Conservation (phyloP, 306 rosid species). For the Quercus berberidifolia region DNA sequence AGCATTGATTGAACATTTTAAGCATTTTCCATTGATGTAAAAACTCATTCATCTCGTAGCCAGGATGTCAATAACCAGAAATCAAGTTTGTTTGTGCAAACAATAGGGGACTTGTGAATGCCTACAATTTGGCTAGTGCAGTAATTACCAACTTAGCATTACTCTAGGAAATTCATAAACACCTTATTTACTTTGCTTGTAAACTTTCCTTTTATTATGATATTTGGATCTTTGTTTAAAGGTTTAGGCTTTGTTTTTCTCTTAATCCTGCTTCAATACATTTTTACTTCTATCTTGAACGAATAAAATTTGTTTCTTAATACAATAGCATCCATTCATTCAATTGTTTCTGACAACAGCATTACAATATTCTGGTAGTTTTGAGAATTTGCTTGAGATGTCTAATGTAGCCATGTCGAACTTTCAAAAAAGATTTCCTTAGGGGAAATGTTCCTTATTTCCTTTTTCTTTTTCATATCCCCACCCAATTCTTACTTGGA, state of each 20-base stretch:
- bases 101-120: too few species aligned
- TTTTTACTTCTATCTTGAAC: background rate
- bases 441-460: background rate
- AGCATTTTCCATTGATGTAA: too few species aligned
- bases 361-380: too few species aligned
- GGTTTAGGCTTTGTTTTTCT: too few species aligned
- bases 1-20: too few species aligned
- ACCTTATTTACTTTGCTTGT: too few species aligned
- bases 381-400: background rate
- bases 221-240: too few species aligned
- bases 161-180: background rate
- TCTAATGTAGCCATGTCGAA: background rate
- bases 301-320: background rate
- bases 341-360: background rate
- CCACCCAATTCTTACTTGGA: background rate
- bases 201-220: too few species aligned
- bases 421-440: background rate
- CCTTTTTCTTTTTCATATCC: background rate
- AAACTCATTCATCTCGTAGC: too few species aligned
- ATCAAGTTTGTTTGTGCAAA: too few species aligned
- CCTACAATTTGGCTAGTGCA: background rate
- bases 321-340: background rate
- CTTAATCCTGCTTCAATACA: background rate
- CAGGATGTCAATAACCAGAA: too few species aligned
- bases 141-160: background rate